phyloP scores from a whole-genome alignment of 495 filamentous ascomycete genomes.

The Hyaloscypha hepaticicola region DNA sequence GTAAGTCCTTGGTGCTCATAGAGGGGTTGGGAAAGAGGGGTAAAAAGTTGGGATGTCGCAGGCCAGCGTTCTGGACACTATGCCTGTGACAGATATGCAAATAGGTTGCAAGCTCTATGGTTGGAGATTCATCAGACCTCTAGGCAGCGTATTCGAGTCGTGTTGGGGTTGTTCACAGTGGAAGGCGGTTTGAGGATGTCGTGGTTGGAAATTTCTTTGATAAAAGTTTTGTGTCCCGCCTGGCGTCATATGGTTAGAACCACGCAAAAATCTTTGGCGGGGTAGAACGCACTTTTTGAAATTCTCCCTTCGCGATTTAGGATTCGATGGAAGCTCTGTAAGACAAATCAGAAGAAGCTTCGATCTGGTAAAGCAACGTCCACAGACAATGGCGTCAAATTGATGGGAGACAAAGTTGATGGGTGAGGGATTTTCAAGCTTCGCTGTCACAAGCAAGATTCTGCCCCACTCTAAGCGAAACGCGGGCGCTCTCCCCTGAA shows the following conservation, averaged over 20 bases:
- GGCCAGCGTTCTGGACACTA: slow-evolving; percentile 24
- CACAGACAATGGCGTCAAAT: slow-evolving; percentile 2
- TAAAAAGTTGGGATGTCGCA: slow-evolving; percentile 19
- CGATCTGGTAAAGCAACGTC: background rate
- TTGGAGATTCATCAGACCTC: slow-evolving; percentile 13
- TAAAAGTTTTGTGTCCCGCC: background rate
- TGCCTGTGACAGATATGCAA: slow-evolving; percentile 17
- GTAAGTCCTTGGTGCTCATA: slow-evolving; percentile 91
- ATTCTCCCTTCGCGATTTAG: background rate
- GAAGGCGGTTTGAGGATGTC: background rate
- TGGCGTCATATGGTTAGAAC: background rate
- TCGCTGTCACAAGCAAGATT: background rate
- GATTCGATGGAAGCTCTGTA: slow-evolving; percentile 6
- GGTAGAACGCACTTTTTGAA: background rate
- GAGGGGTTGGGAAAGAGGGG: slow-evolving; percentile 45
- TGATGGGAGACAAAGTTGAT: background rate
- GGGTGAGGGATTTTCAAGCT: slow-evolving; percentile 5
- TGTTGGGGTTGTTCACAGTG: background rate
- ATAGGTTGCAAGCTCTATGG: slow-evolving; percentile 2
- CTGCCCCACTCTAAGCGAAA: background rate
- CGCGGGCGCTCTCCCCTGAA: slow-evolving; percentile 4
- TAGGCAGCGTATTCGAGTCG: background rate
- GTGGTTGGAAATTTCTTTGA: background rate
- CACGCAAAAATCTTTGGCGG: background rate
- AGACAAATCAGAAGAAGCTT: background rate